Conservation (phyloP, 208 protist genomes). For the Spongospora subterranea region DNA sequence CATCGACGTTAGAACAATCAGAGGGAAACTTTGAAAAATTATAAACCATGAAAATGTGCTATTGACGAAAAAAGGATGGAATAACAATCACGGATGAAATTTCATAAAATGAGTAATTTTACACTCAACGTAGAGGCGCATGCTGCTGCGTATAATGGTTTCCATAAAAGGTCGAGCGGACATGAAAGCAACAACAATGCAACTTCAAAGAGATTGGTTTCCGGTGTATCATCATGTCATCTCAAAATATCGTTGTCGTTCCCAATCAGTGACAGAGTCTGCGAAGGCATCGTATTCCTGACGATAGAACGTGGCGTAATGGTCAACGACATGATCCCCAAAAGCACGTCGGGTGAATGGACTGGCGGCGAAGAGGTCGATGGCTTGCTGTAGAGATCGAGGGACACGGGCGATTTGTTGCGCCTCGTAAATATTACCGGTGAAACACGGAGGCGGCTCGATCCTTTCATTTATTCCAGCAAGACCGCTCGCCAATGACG, state of each 20-base stretch:
- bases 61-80: no score
- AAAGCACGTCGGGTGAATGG: neutral
- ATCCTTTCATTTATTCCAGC: conserved; percentile 40
- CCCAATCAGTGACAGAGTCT: conserved; percentile 48
- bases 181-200: no score
- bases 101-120: no score
- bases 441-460: conserved; percentile 10
- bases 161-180: no score
- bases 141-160: no score
- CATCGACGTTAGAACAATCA: no score
- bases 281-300: conserved; percentile 7
- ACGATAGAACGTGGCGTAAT: conserved; percentile 57
- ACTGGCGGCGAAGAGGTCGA: neutral
- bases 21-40: no score
- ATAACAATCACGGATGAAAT: no score
- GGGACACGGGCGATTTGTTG: neutral
- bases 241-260: conserved; percentile 54
- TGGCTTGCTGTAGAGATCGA: neutral
- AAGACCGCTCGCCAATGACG: conserved; percentile 28
- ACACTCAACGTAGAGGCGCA: no score
- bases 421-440: conserved; percentile 56
- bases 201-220: no score
- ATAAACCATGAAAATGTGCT: no score
- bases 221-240: conserved; percentile 57
- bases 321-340: conserved; percentile 57